Evolutionary conservation across 2,329 filamentous ascomycete species (phyloP).

Genomic region (Fusarium veterinarium): DNA sequence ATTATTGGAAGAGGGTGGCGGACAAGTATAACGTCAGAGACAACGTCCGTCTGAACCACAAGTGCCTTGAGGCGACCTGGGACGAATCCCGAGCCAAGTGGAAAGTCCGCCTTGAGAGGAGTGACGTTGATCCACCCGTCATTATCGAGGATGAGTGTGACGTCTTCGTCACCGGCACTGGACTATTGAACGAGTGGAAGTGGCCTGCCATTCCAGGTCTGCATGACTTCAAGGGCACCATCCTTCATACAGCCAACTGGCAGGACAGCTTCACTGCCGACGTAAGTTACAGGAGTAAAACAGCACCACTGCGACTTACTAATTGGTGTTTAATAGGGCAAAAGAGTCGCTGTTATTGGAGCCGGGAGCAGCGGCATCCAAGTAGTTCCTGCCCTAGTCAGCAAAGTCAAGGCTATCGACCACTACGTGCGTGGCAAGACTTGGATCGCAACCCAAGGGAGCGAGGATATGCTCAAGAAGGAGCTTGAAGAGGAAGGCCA

Average conservation of each 20-base stretch:
- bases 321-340: constrained; percentile 17
- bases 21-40: constrained; percentile 32
- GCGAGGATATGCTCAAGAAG: background rate
- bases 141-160: constrained; percentile 32
- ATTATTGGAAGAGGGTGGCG: constrained; percentile 37
- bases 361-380: constrained; percentile 21
- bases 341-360: constrained; percentile 19
- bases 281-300: background rate
- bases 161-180: constrained; percentile 33
- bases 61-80: constrained; percentile 12
- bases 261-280: background rate
- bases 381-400: constrained; percentile 11
- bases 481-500: background rate
- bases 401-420: constrained; percentile 12
- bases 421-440: constrained; percentile 20
- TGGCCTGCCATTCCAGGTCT: constrained; percentile 65
- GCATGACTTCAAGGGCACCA: constrained; percentile 58
- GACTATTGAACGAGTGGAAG: constrained; percentile 34
- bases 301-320: constrained; percentile 29
- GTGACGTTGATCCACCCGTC: background rate
- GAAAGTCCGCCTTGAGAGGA: background rate
- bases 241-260: background rate
- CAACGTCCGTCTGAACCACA: constrained; percentile 26
- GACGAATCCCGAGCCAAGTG: constrained; percentile 6
- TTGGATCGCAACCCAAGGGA: constrained; percentile 14